Evolutionary conservation across 2,329 filamentous ascomycete genomes (phyloP).

Genomic region (Nectriaceae sp.): DNA sequence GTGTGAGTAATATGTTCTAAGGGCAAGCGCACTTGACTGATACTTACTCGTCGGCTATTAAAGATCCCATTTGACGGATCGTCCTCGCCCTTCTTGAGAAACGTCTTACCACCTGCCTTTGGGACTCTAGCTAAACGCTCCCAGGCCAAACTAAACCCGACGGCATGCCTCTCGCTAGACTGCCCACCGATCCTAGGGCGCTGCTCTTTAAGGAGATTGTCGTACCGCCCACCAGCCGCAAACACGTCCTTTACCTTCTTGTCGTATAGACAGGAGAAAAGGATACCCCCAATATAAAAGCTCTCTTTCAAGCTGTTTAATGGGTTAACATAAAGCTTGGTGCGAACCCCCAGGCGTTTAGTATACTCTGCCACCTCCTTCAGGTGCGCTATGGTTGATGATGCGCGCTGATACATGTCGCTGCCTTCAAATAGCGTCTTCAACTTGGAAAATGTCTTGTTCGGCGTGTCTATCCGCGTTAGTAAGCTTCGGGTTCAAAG

Average conservation of each 20-base stretch:
- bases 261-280: constrained; percentile 92
- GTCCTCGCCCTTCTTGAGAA: constrained; percentile 70
- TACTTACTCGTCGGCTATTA: constrained; percentile 62
- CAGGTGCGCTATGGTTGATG: constrained; percentile 77
- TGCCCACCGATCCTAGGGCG: constrained; percentile 67
- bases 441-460: constrained; percentile 58
- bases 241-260: constrained; percentile 82
- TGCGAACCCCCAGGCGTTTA: constrained; percentile 71
- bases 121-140: constrained; percentile 74
- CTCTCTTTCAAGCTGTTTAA: constrained; percentile 87
- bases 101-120: constrained; percentile 55
- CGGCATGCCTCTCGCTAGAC: constrained; percentile 72
- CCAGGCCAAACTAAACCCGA: constrained; percentile 90
- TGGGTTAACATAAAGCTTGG: constrained; percentile 82
- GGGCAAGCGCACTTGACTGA: background rate
- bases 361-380: constrained; percentile 76
- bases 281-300: constrained; percentile 81
- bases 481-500: constrained; percentile 9
- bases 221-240: constrained; percentile 91
- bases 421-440: constrained; percentile 63
- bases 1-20: constrained; percentile 1
- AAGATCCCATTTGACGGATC: constrained; percentile 58
- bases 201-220: constrained; percentile 83
- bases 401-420: constrained; percentile 72
- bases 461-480: constrained; percentile 48